Base-by-base conservation (phyloP, 164 flowering plant species). In the Taxillus chinensis region DNA sequence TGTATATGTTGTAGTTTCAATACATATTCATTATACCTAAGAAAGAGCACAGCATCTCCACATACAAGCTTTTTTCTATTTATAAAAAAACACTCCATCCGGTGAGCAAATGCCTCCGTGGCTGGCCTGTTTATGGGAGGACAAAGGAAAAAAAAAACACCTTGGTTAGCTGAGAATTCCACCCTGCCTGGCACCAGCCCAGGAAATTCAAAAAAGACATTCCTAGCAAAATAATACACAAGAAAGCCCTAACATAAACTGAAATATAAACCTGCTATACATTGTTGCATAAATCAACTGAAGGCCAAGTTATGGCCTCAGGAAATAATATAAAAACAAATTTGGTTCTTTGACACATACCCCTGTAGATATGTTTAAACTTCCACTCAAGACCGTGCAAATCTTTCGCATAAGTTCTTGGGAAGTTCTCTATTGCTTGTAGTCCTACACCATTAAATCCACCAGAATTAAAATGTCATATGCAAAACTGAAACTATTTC, bases 51-150 rank as follows among this genome's bases (percentile, higher is more conserved):
- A 39, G 99, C 99, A 77, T 95, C 99, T 48, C 99, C 96, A 54
- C 89, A 89, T 12, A 86, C 84, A 16, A 95, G 91, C 80, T 86
- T 90, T 79, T 95, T 95, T 81, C 81, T 86, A 65, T 87, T 89
- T 27, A 95, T 95, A 77, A 95, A 77, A 95, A 95, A 14, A 89
- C 93, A 78, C 97, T 91, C 99, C 99, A 95, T 41, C 99, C 99
- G 49, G 99, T 95, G 38, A 95, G 92, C 83, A 95, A 82, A 80
- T 95, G 97, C 80, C 99, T 76, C 46, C 97, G 78, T 13, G 99
- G 99, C 78, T 95, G 99, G 17, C 99, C 99, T 95, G 80, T 65
- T 65, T 0, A 27, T 0, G 27, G 27, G 2, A 27, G 2, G 27
- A 0, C 27, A 27, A 27, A 27, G 2, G 27, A 2, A 27, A 27